Base-by-base conservation (phyloP, 2,329 filamentous ascomycete genomes). In the Colletotrichum orchidophilum region DNA sequence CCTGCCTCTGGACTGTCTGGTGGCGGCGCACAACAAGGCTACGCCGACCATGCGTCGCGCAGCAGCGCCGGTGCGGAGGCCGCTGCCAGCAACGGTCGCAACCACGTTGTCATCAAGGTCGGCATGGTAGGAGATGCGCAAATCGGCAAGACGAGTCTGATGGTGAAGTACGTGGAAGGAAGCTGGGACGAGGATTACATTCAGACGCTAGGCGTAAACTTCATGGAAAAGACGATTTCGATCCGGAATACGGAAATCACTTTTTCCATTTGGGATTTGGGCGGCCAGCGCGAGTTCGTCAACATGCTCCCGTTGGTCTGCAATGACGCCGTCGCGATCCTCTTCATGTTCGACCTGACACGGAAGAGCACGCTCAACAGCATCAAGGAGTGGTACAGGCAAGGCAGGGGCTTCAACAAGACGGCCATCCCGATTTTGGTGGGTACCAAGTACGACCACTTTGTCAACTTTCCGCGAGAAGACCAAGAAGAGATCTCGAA, bases 111-210 rank as follows among this genome's bases (percentile, higher is more conserved):
- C 68, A 98, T 99, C 87, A 99, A 99, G 84, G 96, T 99, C 62
- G 96, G 96, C 79, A 99, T 99, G 96, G 96, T 99, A 55, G 96
- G 96, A 57, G 96, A 99, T 84, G 96, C 96, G 69, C 96, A 99
- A 83, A 99, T 99, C 76, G 96, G 96, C 79, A 99, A 99, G 89
- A 99, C 96, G 21, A 98, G 95, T 74, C 84, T 99, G 80, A 99
- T 99, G 96, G 96, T 99, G 79, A 99, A 99, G 83, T 99, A 99
- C 80, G 96, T 99, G 66, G 96, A 99, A 84, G 96, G 96, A 71
- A 98, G 95, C 83, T 99, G 96, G 95, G 96, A 99, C 82, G 96
- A 99, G 84, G 96, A 99, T 81, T 99, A 99, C 83, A 99, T 99
- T 78, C 96, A 99, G 84, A 99, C 96, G 26, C 86, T 99, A 54